Percentiles rank a stretch among this genome's conserved stretches.
Evolutionary conservation across 139 green algal species (phyloP).

Genomic region (Chlorella vulgaris): DNA sequence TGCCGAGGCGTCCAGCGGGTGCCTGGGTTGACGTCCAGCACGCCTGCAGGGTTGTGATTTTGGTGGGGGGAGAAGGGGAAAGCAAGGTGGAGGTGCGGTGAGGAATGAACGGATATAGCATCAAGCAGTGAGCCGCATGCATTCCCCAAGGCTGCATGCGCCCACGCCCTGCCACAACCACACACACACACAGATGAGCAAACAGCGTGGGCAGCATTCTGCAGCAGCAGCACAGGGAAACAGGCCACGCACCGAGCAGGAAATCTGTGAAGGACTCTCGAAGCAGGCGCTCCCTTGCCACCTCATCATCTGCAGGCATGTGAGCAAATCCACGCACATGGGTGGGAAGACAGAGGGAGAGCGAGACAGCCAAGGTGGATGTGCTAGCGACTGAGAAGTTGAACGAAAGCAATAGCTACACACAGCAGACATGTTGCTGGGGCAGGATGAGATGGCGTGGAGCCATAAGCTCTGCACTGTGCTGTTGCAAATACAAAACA

Average conservation of each 20-base stretch:
- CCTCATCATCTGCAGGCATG: constrained; percentile 43
- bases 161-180: too few relatives aligned
- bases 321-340: too few relatives aligned
- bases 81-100: not conserved
- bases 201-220: not conserved
- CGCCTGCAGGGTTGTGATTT: not conserved
- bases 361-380: not conserved
- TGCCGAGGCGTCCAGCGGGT: constrained; percentile 75
- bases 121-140: not conserved
- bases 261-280: constrained; percentile 87
- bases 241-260: constrained; percentile 50
- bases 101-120: not conserved
- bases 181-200: too few relatives aligned
- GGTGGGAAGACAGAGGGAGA: not conserved
- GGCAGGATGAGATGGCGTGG: too few relatives aligned
- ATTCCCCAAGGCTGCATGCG: too few relatives aligned
- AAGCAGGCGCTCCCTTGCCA: constrained; percentile 28
- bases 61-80: not conserved
- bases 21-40: constrained; percentile 75
- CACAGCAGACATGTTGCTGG: too few relatives aligned
- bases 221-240: not conserved
- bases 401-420: too few relatives aligned
- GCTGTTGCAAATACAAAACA: too few relatives aligned
- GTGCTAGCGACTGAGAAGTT: too few relatives aligned
- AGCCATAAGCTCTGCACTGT: too few relatives aligned